Evolutionary conservation across 495 filamentous ascomycete genomes (phyloP).

Genomic region (Daldinia vernicosa): DNA sequence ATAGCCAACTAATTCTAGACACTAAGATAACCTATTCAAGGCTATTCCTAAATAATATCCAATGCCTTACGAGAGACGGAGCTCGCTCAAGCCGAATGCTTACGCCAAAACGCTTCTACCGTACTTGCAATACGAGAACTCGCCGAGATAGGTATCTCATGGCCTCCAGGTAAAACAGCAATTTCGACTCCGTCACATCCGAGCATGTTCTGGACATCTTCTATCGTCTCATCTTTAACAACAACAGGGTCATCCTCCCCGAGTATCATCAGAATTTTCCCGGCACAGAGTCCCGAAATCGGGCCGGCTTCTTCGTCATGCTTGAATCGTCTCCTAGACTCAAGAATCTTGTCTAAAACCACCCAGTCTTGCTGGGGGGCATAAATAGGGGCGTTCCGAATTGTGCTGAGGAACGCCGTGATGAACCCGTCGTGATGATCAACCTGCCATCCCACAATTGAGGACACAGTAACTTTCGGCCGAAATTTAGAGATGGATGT

Average conservation of each 20-base stretch:
- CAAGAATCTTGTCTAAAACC: constrained; percentile 60
- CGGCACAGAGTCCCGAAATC: constrained; percentile 51
- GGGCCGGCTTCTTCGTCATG: constrained; percentile 20
- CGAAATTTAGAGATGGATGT: constrained; percentile 52
- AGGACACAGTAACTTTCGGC: constrained; percentile 48
- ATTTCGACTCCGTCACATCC: constrained; percentile 58
- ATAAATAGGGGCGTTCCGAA: constrained; percentile 59
- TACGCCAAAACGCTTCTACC: constrained; percentile 54
- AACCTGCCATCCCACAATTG: constrained; percentile 64
- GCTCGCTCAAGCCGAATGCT: neutral
- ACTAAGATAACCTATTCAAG: neutral
- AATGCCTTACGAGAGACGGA: neutral
- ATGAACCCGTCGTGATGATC: constrained; percentile 62
- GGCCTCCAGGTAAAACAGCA: constrained; percentile 56
- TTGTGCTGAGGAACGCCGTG: constrained; percentile 59
- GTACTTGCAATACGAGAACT: constrained; percentile 50
- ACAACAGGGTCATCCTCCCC: constrained; percentile 65
- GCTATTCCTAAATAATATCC: neutral
- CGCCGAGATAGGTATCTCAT: constrained; percentile 60
- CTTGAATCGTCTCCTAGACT: constrained; percentile 48
- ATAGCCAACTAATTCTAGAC: neutral
- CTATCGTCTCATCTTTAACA: constrained; percentile 59
- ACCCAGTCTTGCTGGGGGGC: constrained; percentile 64
- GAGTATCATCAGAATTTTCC: constrained; percentile 61
- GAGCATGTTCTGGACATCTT: constrained; percentile 55